phyloP scores from a whole-genome alignment of 208 protist genomes.

The Porcisia deanei region DNA sequence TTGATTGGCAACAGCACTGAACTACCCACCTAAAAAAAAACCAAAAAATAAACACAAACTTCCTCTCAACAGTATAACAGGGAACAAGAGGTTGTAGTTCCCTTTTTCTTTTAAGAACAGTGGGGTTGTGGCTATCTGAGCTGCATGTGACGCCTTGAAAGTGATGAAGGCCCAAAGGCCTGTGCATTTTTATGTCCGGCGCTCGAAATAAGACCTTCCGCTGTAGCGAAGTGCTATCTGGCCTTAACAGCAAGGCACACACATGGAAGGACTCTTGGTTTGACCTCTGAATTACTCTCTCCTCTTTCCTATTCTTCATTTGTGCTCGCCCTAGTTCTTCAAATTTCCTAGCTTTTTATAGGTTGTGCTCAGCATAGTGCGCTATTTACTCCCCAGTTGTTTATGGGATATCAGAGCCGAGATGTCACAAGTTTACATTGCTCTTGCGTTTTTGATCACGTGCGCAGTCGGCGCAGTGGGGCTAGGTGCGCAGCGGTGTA shows the following conservation, averaged over 20 bases:
- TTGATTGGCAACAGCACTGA: background rate
- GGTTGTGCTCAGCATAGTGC: background rate
- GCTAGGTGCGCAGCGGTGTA: slow-evolving; percentile 45
- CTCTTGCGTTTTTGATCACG: slow-evolving; percentile 44
- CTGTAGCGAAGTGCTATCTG: background rate
- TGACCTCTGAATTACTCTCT: background rate
- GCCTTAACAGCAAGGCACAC: background rate
- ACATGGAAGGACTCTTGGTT: background rate
- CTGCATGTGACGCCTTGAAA: background rate
- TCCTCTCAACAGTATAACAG: background rate
- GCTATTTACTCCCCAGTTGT: background rate
- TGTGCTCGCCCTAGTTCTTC: background rate
- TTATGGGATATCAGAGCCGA: background rate
- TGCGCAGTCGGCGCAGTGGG: slow-evolving; percentile 51
- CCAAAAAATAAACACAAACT: background rate
- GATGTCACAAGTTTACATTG: slow-evolving; percentile 58
- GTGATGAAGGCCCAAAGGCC: background rate
- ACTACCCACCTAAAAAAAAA: background rate
- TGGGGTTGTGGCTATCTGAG: background rate
- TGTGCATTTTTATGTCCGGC: background rate
- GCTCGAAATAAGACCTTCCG: background rate
- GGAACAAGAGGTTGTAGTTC: background rate
- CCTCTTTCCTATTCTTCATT: background rate
- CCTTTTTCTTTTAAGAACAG: background rate
- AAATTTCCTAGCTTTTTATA: slow-evolving; percentile 5